A percentile compares a stretch with the other conserved stretches of the same genome.
phyloP scores from a whole-genome alignment of 169 alveolate genomes.

The Eimeria necatrix region DNA sequence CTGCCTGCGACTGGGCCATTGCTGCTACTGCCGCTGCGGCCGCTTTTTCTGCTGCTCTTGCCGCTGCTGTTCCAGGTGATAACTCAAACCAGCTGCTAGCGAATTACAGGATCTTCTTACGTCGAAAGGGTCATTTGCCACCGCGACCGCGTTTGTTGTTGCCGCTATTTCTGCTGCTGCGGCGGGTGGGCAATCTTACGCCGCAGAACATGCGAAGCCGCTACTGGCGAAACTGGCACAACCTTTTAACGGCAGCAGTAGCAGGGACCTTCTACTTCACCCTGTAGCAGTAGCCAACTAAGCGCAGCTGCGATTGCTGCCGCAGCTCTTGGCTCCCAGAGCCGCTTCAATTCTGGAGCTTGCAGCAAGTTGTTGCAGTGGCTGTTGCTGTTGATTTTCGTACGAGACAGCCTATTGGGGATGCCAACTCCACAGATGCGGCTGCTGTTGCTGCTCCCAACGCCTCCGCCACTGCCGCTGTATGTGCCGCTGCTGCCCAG shows the following conservation, averaged over 20 bases:
- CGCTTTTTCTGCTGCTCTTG: not conserved
- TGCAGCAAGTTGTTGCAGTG: not conserved
- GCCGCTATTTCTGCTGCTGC: constrained; percentile 13
- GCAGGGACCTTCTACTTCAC: not conserved
- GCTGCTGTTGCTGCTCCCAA: constrained; percentile 14
- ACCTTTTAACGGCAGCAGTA: constrained; percentile 20
- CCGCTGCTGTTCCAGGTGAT: not conserved
- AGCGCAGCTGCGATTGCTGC: not conserved
- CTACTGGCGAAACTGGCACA: too few relatives aligned
- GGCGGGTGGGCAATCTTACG: not conserved
- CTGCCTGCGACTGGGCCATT: constrained; percentile 13
- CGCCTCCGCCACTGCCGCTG: too few relatives aligned
- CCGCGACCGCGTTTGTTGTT: not conserved
- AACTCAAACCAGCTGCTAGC: not conserved
- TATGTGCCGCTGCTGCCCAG: constrained; percentile 13
- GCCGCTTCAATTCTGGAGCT: not conserved
- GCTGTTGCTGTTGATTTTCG: not conserved
- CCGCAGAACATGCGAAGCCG: too few relatives aligned
- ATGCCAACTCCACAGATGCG: constrained; percentile 9
- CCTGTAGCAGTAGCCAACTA: not conserved
- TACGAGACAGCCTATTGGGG: not conserved
- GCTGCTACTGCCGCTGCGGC: not conserved
- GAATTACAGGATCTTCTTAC: not conserved
- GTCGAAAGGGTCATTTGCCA: not conserved
- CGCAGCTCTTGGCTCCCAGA: not conserved